Conservation (phyloP, 179 eudicot genomes). For the Nepenthes alata region DNA sequence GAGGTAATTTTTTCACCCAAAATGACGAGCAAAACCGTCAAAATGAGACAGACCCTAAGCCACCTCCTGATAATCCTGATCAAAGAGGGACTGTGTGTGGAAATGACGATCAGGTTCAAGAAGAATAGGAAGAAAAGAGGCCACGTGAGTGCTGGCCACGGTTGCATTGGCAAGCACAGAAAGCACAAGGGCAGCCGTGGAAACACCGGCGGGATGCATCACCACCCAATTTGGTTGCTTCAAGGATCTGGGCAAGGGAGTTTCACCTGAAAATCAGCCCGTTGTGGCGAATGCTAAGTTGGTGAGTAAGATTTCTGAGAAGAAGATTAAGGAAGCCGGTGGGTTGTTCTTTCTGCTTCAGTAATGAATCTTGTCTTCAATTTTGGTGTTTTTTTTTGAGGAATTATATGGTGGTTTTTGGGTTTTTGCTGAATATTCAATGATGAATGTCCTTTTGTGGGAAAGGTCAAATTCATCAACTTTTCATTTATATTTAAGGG, state of each 20-base stretch:
- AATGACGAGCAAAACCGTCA: too few species aligned
- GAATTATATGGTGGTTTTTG: too few species aligned
- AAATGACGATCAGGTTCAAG: constrained; percentile 17
- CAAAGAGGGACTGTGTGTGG: too few species aligned
- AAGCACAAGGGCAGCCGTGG: constrained; percentile 30
- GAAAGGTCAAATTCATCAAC: too few species aligned
- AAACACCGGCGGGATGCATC: constrained; percentile 34
- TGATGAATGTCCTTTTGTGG: too few species aligned
- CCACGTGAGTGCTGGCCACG: constrained; percentile 26
- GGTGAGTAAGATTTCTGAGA: constrained; percentile 22
- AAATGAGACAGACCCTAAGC: too few species aligned
- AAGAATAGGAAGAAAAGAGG: constrained; percentile 32
- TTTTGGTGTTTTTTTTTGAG: not conserved
- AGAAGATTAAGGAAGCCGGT: constrained; percentile 29
- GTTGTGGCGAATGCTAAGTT: constrained; percentile 26
- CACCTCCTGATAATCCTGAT: too few species aligned
- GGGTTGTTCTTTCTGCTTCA: constrained; percentile 27
- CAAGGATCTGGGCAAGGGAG: constrained; percentile 25
- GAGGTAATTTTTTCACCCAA: too few species aligned
- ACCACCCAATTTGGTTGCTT: constrained; percentile 25
- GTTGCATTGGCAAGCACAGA: constrained; percentile 24
- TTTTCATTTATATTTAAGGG: too few species aligned
- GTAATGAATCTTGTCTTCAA: not conserved
- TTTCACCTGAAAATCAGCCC: constrained; percentile 14
- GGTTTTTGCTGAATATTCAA: too few species aligned